Evolutionary conservation across 2,329 filamentous ascomycete species (phyloP).

Genomic region (Venturia oleaginea): DNA sequence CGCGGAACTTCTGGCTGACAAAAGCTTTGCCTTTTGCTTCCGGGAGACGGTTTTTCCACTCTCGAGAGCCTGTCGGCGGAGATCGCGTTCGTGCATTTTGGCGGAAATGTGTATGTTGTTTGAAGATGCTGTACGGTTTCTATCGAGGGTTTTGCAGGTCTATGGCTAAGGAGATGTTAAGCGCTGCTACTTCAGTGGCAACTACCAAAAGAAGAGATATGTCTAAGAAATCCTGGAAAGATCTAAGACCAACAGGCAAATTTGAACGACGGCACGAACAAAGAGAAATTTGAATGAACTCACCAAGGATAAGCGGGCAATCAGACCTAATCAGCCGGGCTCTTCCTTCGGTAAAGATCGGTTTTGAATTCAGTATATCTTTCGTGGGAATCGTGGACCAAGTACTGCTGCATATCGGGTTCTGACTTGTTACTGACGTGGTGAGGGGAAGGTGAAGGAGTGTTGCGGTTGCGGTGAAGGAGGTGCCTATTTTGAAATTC

Average conservation of each 20-base stretch:
- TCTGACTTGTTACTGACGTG: background rate
- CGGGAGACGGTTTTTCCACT: conserved; percentile 63
- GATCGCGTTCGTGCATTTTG: conserved; percentile 16
- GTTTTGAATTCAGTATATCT: background rate
- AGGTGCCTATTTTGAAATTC: background rate
- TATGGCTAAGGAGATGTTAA: background rate
- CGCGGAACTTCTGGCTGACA: conserved; percentile 22
- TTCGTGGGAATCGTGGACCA: background rate
- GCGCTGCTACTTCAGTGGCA: background rate
- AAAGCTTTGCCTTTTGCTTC: conserved; percentile 43
- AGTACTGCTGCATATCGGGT: conserved; percentile 5
- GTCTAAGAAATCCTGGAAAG: background rate
- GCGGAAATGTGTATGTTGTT: background rate
- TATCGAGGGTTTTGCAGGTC: background rate
- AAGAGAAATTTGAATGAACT: background rate
- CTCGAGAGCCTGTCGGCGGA: conserved; percentile 59
- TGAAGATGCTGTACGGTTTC: no score
- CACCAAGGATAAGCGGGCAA: background rate
- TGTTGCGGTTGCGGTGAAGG: background rate
- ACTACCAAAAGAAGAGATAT: background rate
- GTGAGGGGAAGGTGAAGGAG: background rate
- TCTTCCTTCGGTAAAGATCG: background rate
- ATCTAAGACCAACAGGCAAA: background rate
- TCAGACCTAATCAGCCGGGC: background rate
- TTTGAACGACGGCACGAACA: background rate